Evolutionary conservation across 768 basidiomycete genomes (phyloP).

Genomic region (Xanthoconium stramineum): DNA sequence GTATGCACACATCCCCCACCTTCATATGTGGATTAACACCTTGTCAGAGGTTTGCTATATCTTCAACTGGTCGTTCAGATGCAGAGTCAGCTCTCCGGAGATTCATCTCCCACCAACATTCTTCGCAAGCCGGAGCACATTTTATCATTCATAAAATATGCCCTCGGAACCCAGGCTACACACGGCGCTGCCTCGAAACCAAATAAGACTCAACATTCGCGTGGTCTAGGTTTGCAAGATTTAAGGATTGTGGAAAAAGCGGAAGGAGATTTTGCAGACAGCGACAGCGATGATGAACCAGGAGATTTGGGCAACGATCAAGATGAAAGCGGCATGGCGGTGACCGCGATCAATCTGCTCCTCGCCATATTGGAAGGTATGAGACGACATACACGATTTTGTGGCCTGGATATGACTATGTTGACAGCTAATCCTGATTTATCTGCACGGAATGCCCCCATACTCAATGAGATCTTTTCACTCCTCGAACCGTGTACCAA

Average conservation of each 20-base stretch:
- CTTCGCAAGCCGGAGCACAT: slow-evolving; percentile 64
- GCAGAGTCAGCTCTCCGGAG: slow-evolving; percentile 62
- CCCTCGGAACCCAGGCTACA: slow-evolving; percentile 47
- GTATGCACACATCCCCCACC: slow-evolving; percentile 9
- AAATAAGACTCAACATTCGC: slow-evolving; percentile 3
- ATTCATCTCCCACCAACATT: slow-evolving; percentile 54
- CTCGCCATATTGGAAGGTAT: slow-evolving; percentile 86
- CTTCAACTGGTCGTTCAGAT: slow-evolving; percentile 83
- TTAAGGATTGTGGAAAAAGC: slow-evolving; percentile 37
- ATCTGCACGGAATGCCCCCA: slow-evolving; percentile 56
- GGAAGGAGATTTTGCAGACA: slow-evolving; percentile 41
- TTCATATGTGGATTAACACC: slow-evolving; percentile 1
- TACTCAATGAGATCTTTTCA: slow-evolving; percentile 68
- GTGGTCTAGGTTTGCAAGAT: slow-evolving; percentile 32
- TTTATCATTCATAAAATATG: slow-evolving; percentile 79
- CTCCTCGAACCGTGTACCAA: slow-evolving; percentile 57
- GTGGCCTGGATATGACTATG: not conserved
- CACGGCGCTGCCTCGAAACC: not conserved
- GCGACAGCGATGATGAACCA: slow-evolving; percentile 55
- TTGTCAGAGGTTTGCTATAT: slow-evolving; percentile 58
- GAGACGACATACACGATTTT: not conserved
- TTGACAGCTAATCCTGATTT: slow-evolving; percentile 50
- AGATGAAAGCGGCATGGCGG: slow-evolving; percentile 61
- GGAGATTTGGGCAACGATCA: slow-evolving; percentile 36
- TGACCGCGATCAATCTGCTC: slow-evolving; percentile 76